Evolutionary conservation across 2,329 filamentous ascomycete genomes (phyloP).

Genomic region (Colletotrichum salicis): DNA sequence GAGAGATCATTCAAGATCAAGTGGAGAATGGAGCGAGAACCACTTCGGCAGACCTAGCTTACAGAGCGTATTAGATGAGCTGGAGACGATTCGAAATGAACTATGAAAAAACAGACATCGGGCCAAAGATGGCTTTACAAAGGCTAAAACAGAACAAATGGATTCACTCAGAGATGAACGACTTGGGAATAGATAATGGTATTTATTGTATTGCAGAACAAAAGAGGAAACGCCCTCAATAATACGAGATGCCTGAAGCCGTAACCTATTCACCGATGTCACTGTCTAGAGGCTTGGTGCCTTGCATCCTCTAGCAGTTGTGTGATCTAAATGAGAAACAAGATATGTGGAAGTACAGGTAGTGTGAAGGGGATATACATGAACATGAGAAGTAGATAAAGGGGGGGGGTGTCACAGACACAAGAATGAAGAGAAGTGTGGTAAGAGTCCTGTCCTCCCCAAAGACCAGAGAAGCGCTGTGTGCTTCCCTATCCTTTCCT

Average conservation of each 20-base stretch:
- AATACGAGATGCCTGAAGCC: not conserved
- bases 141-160: not conserved
- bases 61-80: constrained; percentile 50
- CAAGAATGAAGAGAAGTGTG: not conserved
- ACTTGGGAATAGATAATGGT: not conserved
- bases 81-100: constrained; percentile 37
- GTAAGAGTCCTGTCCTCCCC: not conserved
- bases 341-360: not conserved
- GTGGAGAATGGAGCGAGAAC: constrained; percentile 61
- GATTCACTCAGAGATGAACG: not conserved
- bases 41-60: constrained; percentile 60
- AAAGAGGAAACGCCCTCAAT: not conserved
- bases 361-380: not conserved
- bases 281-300: not conserved
- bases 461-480: not conserved
- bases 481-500: not conserved
- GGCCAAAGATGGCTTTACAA: not conserved
- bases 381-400: not conserved
- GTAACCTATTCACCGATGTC: not conserved
- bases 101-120: constrained; percentile 33
- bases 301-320: not conserved
- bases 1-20: constrained; percentile 49
- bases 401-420: constrained; percentile 10
- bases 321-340: not conserved
- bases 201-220: not conserved